phyloP scores from a whole-genome alignment of 805 yeast genomes.

The Cyberlindnera maclurae region DNA sequence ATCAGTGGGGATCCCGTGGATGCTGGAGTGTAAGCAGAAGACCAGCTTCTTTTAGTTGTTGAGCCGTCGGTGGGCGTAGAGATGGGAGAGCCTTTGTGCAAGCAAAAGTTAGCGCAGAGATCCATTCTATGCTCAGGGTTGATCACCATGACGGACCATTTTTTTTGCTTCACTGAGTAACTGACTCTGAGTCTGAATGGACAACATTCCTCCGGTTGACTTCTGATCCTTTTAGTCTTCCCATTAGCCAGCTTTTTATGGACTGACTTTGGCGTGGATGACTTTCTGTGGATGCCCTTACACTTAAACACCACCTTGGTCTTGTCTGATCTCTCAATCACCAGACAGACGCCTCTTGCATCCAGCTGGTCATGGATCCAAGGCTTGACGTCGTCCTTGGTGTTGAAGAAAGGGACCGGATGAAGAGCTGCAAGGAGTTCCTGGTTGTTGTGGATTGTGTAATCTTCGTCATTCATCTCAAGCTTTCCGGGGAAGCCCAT shows the following conservation, averaged over 20 bases:
- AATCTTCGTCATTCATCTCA: background rate
- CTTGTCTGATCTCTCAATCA: slow-evolving; percentile 27
- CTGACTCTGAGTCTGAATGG: slow-evolving; percentile 26
- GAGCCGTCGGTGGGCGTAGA: slow-evolving; percentile 5
- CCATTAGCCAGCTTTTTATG: slow-evolving; percentile 7
- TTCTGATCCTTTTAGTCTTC: slow-evolving; percentile 17
- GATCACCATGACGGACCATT: slow-evolving; percentile 21
- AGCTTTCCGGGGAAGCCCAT: background rate
- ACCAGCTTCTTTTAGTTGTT: slow-evolving; percentile 16
- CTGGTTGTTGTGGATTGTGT: slow-evolving; percentile 16
- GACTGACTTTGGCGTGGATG: slow-evolving; percentile 12
- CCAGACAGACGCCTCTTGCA: slow-evolving; percentile 19
- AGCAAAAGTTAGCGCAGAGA: slow-evolving; percentile 22
- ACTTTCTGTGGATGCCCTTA: slow-evolving; percentile 23
- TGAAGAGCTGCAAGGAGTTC: slow-evolving; percentile 20
- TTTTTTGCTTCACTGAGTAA: slow-evolving; percentile 20
- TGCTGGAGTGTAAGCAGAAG: slow-evolving; percentile 19
- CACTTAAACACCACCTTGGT: slow-evolving; percentile 28
- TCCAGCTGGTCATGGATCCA: slow-evolving; percentile 20
- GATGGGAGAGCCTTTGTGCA: slow-evolving; percentile 4
- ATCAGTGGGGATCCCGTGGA: slow-evolving; percentile 17
- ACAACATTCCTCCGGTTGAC: slow-evolving; percentile 21
- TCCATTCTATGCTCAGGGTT: slow-evolving; percentile 20
- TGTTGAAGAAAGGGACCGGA: slow-evolving; percentile 21
- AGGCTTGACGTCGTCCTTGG: slow-evolving; percentile 23